Conservation (phyloP, 495 filamentous ascomycete genomes). For the Hypoxylon fuscum region DNA sequence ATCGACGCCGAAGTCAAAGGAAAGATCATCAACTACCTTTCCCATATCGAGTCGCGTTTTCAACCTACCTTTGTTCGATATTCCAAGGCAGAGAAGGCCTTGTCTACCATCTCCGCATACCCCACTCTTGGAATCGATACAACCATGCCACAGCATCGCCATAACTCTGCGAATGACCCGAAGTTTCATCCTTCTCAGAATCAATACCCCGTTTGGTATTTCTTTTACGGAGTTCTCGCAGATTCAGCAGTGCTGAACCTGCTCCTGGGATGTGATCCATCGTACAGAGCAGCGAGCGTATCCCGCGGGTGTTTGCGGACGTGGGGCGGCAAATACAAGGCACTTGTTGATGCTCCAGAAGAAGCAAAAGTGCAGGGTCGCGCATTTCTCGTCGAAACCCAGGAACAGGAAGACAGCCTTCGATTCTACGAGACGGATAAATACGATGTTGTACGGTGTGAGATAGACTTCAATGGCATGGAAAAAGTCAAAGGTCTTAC, state of each 20-base stretch:
- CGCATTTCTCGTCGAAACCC: slow-evolving; percentile 46
- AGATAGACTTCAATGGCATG: no score
- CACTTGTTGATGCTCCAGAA: slow-evolving; percentile 47
- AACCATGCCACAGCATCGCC: slow-evolving; percentile 51
- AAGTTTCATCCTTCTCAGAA: no score
- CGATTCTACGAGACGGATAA: slow-evolving; percentile 50
- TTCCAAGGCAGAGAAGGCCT: slow-evolving; percentile 46
- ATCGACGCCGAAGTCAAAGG: slow-evolving; percentile 25
- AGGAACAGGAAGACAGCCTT: slow-evolving; percentile 51
- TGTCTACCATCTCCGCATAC: slow-evolving; percentile 45
- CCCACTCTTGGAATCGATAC: slow-evolving; percentile 54
- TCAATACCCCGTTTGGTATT: slow-evolving; percentile 56
- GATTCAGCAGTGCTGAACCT: slow-evolving; percentile 38
- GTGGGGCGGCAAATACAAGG: slow-evolving; percentile 54
- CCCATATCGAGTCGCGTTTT: slow-evolving; percentile 17
- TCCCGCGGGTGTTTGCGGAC: slow-evolving; percentile 43
- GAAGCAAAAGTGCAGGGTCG: slow-evolving; percentile 41
- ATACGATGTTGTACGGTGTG: slow-evolving; percentile 57
- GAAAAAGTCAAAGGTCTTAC: no score
- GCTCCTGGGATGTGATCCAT: slow-evolving; percentile 23
- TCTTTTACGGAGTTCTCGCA: slow-evolving; percentile 52
- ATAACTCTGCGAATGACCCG: slow-evolving; percentile 4
- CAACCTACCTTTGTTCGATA: slow-evolving; percentile 46
- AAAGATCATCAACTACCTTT: slow-evolving; percentile 28
- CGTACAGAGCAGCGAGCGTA: slow-evolving; percentile 30